Conservation (phyloP, 177 flowering plant genomes). For the Vitis hybrid region DNA sequence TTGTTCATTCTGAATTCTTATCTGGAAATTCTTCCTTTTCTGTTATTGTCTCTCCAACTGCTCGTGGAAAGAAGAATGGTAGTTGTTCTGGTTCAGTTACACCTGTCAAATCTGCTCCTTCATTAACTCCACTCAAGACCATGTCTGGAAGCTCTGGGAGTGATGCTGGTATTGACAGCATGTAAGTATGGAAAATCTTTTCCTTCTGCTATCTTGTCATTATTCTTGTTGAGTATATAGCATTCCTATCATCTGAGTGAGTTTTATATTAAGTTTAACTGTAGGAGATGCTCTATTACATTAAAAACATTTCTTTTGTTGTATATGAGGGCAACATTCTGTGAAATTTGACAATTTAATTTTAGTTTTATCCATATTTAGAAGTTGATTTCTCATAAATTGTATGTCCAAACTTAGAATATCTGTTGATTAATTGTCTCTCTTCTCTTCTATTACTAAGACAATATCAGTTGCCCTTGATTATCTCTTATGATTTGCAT, state of each 20-base stretch:
- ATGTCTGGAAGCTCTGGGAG: slow-evolving; percentile 32
- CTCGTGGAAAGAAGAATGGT: slow-evolving; percentile 32
- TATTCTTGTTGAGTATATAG: neutral
- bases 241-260: too few relatives aligned
- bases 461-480: neutral
- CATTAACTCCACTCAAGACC: slow-evolving; percentile 31
- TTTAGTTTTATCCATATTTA: too few relatives aligned
- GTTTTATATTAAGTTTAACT: too few relatives aligned
- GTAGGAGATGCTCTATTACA: too few relatives aligned
- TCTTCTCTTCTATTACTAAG: neutral
- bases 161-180: slow-evolving; percentile 44
- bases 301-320: too few relatives aligned
- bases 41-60: slow-evolving; percentile 33
- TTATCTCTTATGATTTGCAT: neutral
- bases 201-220: neutral
- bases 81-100: slow-evolving; percentile 23
- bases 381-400: too few relatives aligned
- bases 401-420: too few relatives aligned
- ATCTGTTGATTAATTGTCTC: too few relatives aligned
- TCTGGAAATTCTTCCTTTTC: slow-evolving; percentile 31
- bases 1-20: slow-evolving; percentile 29
- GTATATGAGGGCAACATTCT: too few relatives aligned
- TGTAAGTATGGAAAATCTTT: slow-evolving; percentile 43
- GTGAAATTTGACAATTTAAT: too few relatives aligned
- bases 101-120: slow-evolving; percentile 25